Conservation (phyloP, 148 eudicot genomes). For the Oxyria digyna region DNA sequence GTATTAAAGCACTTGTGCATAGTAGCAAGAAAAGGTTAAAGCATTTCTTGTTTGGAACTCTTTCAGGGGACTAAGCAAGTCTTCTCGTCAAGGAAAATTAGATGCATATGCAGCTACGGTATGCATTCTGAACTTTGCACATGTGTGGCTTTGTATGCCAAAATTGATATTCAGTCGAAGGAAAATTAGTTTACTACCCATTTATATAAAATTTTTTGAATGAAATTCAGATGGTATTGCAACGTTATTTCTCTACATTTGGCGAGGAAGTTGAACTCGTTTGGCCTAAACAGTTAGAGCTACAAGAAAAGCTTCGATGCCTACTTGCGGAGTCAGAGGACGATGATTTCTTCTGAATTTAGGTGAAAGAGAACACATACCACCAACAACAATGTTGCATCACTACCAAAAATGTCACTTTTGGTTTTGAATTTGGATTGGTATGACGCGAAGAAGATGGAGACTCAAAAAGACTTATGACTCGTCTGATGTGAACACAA, state of each 20-base stretch:
- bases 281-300: slow-evolving; percentile 61
- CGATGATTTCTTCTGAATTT: slow-evolving; percentile 15
- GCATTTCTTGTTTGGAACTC: background rate
- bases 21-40: too few species aligned
- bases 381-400: background rate
- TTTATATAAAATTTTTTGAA: too few species aligned
- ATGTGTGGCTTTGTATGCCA: too few species aligned
- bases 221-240: slow-evolving; percentile 65
- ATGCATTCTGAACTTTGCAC: slow-evolving; percentile 6
- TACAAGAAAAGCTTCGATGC: slow-evolving; percentile 60
- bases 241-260: slow-evolving; percentile 51
- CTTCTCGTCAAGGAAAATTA: slow-evolving; percentile 26
- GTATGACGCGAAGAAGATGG: background rate
- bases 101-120: slow-evolving; percentile 45
- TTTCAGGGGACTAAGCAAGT: slow-evolving; percentile 37
- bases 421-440: background rate
- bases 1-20: too few species aligned
- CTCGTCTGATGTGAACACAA: too few species aligned
- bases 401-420: background rate
- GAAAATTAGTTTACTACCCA: too few species aligned
- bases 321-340: slow-evolving; percentile 42
- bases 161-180: background rate
- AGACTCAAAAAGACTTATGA: background rate
- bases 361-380: background rate
- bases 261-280: slow-evolving; percentile 64